Evolutionary conservation across 2,329 filamentous ascomycete genomes (phyloP).

Genomic region (Seiridium cupressi): DNA sequence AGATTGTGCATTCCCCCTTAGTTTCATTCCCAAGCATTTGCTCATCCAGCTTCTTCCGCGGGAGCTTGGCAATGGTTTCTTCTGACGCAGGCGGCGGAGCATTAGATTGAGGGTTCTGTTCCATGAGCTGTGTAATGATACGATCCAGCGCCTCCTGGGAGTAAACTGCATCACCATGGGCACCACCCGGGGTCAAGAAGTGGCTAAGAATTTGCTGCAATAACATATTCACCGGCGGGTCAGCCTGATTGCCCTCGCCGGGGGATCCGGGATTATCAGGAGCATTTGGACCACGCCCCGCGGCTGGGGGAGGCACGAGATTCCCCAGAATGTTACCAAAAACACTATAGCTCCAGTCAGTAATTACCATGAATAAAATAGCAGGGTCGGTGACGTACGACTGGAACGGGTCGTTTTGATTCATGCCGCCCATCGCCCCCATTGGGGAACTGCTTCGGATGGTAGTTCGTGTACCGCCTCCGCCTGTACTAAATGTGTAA

Average conservation of each 20-base stretch:
- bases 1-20: slow-evolving; percentile 88
- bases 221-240: slow-evolving; percentile 30
- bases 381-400: slow-evolving; percentile 37
- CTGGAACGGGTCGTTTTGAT: slow-evolving; percentile 40
- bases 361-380: slow-evolving; percentile 11
- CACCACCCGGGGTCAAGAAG: slow-evolving; percentile 50
- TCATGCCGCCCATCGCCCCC: slow-evolving; percentile 4
- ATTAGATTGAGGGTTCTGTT: slow-evolving; percentile 72
- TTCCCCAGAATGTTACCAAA: slow-evolving; percentile 44
- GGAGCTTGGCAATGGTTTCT: slow-evolving; percentile 69
- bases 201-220: slow-evolving; percentile 52
- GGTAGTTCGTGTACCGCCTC: slow-evolving; percentile 23
- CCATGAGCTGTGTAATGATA: slow-evolving; percentile 86
- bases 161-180: slow-evolving; percentile 79
- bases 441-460: slow-evolving; percentile 2
- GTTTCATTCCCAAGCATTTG: slow-evolving; percentile 65
- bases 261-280: slow-evolving; percentile 15
- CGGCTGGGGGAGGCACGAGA: slow-evolving; percentile 30
- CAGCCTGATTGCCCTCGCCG: slow-evolving; percentile 17
- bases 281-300: slow-evolving; percentile 17
- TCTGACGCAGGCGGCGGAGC: slow-evolving; percentile 80
- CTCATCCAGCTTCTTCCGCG: slow-evolving; percentile 67
- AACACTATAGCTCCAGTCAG: slow-evolving; percentile 40
- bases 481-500: slow-evolving; percentile 44
- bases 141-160: slow-evolving; percentile 87